phyloP scores from a whole-genome alignment of 495 filamentous ascomycete species.

The Lineolata rhizophorae region DNA sequence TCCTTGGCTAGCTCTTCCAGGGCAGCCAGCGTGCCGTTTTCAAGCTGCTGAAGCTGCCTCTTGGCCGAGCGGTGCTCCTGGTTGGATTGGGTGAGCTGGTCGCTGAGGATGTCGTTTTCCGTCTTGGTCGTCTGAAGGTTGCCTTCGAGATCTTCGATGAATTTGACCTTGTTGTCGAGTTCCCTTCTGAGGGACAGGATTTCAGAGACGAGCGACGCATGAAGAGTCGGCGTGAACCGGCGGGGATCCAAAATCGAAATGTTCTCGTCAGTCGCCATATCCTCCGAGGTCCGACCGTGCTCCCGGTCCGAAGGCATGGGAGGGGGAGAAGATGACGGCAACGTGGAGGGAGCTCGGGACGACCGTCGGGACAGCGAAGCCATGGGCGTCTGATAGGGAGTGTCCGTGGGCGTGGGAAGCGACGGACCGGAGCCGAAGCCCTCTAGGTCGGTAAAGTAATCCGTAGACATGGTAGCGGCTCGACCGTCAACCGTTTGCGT shows the following conservation, averaged over 20 bases:
- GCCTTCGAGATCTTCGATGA: slow-evolving; percentile 65
- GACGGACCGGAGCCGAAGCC: slow-evolving; percentile 18
- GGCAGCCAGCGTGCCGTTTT: slow-evolving; percentile 70
- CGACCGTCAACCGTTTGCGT: too few relatives aligned
- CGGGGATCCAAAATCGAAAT: slow-evolving; percentile 69
- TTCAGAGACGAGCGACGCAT: slow-evolving; percentile 85
- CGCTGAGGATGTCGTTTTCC: slow-evolving; percentile 49
- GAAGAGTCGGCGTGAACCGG: slow-evolving; percentile 57
- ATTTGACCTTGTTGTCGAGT: slow-evolving; percentile 63
- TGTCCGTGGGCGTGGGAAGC: slow-evolving; percentile 44
- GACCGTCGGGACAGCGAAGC: slow-evolving; percentile 31
- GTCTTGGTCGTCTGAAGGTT: slow-evolving; percentile 44
- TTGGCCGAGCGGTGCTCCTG: slow-evolving; percentile 65
- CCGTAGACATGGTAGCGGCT: too few relatives aligned
- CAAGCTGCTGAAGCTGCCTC: slow-evolving; percentile 63
- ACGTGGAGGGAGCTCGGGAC: slow-evolving; percentile 35
- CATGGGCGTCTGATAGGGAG: slow-evolving; percentile 40
- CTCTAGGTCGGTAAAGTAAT: slow-evolving; percentile 17
- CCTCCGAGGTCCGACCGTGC: slow-evolving; percentile 12
- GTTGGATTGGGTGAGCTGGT: slow-evolving; percentile 32
- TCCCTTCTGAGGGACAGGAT: slow-evolving; percentile 75
- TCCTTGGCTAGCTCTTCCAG: slow-evolving; percentile 65
- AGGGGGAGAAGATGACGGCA: slow-evolving; percentile 37
- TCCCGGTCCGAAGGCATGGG: slow-evolving; percentile 21
- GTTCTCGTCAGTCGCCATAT: slow-evolving; percentile 36